phyloP scores from a whole-genome alignment of 352 stramenopile species.

The Phytopythium sindhum region DNA sequence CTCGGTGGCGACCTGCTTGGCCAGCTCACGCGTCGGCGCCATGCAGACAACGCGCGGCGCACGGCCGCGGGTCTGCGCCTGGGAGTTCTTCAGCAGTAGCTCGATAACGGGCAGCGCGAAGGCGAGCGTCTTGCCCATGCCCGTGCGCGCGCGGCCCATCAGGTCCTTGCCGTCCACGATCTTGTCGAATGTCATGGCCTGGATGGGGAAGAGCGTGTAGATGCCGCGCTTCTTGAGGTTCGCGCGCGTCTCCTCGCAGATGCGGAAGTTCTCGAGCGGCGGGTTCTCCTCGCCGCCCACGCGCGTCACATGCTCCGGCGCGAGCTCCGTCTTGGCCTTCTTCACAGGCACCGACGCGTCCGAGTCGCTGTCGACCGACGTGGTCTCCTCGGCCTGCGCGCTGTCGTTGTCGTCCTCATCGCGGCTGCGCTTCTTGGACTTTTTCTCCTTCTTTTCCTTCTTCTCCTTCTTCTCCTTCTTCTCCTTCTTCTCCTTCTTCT shows the following conservation, averaged over 20 bases:
- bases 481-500: constrained; percentile 64
- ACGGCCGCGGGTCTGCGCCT: constrained; percentile 63
- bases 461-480: constrained; percentile 58
- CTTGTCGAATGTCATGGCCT: constrained; percentile 94
- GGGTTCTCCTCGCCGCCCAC: constrained; percentile 63
- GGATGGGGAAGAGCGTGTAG: constrained; percentile 88
- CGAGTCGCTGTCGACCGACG: constrained; percentile 53
- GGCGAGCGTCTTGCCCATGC: constrained; percentile 98
- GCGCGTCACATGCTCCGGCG: constrained; percentile 21
- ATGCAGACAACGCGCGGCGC: constrained; percentile 94
- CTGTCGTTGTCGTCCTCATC: constrained; percentile 19
- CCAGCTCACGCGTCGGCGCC: constrained; percentile 96
- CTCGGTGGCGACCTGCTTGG: constrained; percentile 94
- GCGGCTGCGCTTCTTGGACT: constrained; percentile 66
- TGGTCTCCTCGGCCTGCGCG: constrained; percentile 31
- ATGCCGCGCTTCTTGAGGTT: constrained; percentile 81
- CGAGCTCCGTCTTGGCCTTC: constrained; percentile 28
- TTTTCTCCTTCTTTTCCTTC: constrained; percentile 71
- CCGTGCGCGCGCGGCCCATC: constrained; percentile 95
- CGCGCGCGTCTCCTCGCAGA: constrained; percentile 53
- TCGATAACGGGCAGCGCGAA: constrained; percentile 97
- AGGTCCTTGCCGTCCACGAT: constrained; percentile 95
- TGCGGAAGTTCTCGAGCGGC: constrained; percentile 67
- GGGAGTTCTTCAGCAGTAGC: constrained; percentile 83
- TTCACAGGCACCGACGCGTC: constrained; percentile 26